Evolutionary conservation across 768 basidiomycete species (phyloP), one percentile per base, ranked within the genome.

Genomic region (Agaricus bisporus): DNA sequence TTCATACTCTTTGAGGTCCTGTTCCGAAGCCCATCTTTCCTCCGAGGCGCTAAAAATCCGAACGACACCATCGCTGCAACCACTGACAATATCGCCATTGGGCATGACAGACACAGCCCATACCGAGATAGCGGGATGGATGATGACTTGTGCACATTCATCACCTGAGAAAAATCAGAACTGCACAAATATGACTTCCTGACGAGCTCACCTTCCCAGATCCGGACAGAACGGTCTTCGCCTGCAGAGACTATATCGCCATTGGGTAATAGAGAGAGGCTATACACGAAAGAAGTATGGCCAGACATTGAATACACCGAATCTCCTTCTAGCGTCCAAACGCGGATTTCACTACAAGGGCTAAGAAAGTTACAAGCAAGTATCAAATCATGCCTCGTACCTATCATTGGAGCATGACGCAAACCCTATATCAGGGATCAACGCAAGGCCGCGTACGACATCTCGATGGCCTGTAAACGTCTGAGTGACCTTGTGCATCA

Each of bases 281-380:
- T 86, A 71, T 98, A 99, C 12, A 98, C 92, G 66, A 98, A 99
- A 18, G 94, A 97, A 1, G 94, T 95, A 66, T 98, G 97, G 1
- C 94, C 97, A 4, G 88, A 85, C n/a, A 98, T 70, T 0, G 84
- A 81, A 63, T 87, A 86, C 50, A 87, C 74, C 43, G 78, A 63
- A 65, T 89, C 90, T 54, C 91, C 89, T 50, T 81, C 86, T 39
- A 92, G 76, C 11, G 90, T 87, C 90, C 95, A 99, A 17, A 97
- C 83, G 45, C 86, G 89, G 58, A 99, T 89, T 68, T 94, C 87
- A 59, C 95, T 97, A 15, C n/a, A 39, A 8, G 57, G 25, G 7
- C 5, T 41, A 22, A 56, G 52, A 37, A 11, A 25, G 46, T 48
- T 49, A 55, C 28, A 39, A 18, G 32, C 28, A 41, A 35, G 15